Base-by-base conservation (phyloP, 495 filamentous ascomycete genomes). In the Aspergillus indologenus region DNA sequence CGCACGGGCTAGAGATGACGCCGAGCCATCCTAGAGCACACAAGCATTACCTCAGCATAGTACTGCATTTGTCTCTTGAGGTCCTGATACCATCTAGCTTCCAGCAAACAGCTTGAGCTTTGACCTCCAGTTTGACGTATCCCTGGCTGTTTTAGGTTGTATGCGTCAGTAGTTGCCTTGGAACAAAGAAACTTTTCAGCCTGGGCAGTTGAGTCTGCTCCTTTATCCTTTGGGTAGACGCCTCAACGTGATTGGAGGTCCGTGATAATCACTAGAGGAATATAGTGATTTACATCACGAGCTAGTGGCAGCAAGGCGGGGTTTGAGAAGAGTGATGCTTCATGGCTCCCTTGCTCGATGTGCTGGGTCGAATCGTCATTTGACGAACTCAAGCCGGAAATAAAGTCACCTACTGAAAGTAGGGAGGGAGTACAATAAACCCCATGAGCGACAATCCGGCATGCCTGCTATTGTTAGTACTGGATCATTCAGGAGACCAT, bases 101-200 rank as follows among this genome's bases (percentile, higher is more conserved):
- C 34, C 46, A 56, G 46, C 15, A 48, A 40, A 56, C 19, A 59
- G 56, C 56, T 59, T 62, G 60, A 62, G 56, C 60, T 55, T 62
- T 62, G 60, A 58, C 56, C 56, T 55, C 20, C 34, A 23, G 34
- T 49, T 59, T 62, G 48, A 62, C 51, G 29, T 62, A 52, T 49
- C 29, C 22, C 23, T 53, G 45, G 45, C 45, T 11, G 20, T 15
- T 53, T 43, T n/a, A 53, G 52, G 23, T 46, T 20, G 58, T 3
- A 56, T 60, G 58, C 45, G 46, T 31, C 24, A 19, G 48, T 56
- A 42, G 45, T 22, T 60, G 50, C 60, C 51, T 58, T 55, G 55
- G 60, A 54, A 49, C 18, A 17, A 17, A 51, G 21, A 34, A 19
- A 42, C 43, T 45, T 40, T 47, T 46, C 18, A 48, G 24, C 21